phyloP scores from a whole-genome alignment of 352 stramenopile genomes.

The Phytopythium montanum region DNA sequence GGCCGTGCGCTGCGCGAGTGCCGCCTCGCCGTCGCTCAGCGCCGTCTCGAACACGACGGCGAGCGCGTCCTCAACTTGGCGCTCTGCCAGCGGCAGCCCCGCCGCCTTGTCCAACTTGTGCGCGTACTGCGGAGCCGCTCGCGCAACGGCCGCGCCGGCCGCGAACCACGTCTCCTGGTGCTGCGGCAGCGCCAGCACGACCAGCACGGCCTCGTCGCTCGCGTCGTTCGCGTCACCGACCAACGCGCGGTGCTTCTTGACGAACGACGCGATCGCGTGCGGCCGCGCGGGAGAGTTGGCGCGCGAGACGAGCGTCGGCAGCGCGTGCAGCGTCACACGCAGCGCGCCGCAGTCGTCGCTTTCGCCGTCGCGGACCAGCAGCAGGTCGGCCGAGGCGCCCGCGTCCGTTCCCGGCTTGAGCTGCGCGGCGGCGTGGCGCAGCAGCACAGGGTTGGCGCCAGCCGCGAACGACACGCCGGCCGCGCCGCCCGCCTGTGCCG shows the following conservation, averaged over 20 bases:
- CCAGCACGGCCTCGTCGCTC: conserved; percentile 37
- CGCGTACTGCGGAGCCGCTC: conserved; percentile 41
- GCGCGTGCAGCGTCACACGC: conserved; percentile 47
- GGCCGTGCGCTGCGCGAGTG: conserved; percentile 54
- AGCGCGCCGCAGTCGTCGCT: conserved; percentile 26
- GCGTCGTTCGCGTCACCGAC: conserved; percentile 11
- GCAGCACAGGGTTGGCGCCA: conserved; percentile 35
- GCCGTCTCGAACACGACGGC: conserved; percentile 48
- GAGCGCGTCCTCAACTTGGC: conserved; percentile 33
- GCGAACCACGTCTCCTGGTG: conserved; percentile 57
- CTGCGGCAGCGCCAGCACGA: conserved; percentile 51
- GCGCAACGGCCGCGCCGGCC: conserved; percentile 46
- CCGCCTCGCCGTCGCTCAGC: conserved; percentile 23
- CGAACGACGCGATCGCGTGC: conserved; percentile 66
- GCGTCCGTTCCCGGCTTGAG: conserved; percentile 39
- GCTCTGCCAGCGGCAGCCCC: conserved; percentile 21
- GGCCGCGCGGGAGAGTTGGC: conserved; percentile 69
- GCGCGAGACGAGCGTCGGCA: conserved; percentile 60
- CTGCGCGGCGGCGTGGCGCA: conserved; percentile 43
- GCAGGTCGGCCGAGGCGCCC: conserved; percentile 39
- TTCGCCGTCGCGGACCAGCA: conserved; percentile 30
- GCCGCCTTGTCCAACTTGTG: conserved; percentile 45
- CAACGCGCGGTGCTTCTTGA: conserved; percentile 44
- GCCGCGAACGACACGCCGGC: conserved; percentile 23
- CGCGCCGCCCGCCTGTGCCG: conserved; percentile 14